Percentiles rank a stretch among this genome's conserved stretches.
phyloP scores from a whole-genome alignment of 75 land plant species.

The Pinus tabuliformis region DNA sequence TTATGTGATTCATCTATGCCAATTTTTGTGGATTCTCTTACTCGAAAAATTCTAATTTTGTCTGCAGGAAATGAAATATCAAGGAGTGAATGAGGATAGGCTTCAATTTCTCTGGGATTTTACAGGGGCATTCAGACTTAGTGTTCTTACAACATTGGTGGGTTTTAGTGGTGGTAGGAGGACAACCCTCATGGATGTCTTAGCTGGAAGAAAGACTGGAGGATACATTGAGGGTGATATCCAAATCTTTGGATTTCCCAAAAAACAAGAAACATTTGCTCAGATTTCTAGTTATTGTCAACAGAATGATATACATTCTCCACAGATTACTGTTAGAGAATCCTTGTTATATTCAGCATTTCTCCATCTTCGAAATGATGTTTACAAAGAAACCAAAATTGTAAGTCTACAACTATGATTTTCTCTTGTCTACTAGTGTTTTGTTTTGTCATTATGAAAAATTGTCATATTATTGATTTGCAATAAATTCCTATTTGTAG shows the following conservation, averaged over 20 bases:
- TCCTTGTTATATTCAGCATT: conserved; percentile 80
- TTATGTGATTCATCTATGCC: neutral
- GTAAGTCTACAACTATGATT: conserved; percentile 18
- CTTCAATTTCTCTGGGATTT: conserved; percentile 68
- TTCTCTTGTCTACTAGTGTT: neutral
- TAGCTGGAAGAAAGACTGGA: conserved; percentile 86
- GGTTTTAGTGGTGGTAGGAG: conserved; percentile 93
- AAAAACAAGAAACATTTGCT: conserved; percentile 77
- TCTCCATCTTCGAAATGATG: conserved; percentile 69
- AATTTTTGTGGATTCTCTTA: neutral
- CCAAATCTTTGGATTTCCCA: conserved; percentile 74
- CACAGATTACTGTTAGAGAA: conserved; percentile 74
- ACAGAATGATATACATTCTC: conserved; percentile 84
- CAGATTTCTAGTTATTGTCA: conserved; percentile 85
- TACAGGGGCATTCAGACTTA: conserved; percentile 77
- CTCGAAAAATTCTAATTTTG: conserved; percentile 3
- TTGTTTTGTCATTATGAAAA: neutral
- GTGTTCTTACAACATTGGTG: conserved; percentile 82
- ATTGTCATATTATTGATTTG: neutral
- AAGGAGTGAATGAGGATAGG: conserved; percentile 67
- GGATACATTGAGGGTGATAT: conserved; percentile 88
- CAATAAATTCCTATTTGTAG: conserved; percentile 16
- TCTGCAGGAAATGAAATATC: conserved; percentile 74
- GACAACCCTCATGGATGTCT: conserved; percentile 87
- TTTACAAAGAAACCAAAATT: conserved; percentile 40